These are phyloP conservation scores for Sisymbrium altissimum DNA, from an alignment of 345 rosid species.

Conservation along the genomic window DNA sequence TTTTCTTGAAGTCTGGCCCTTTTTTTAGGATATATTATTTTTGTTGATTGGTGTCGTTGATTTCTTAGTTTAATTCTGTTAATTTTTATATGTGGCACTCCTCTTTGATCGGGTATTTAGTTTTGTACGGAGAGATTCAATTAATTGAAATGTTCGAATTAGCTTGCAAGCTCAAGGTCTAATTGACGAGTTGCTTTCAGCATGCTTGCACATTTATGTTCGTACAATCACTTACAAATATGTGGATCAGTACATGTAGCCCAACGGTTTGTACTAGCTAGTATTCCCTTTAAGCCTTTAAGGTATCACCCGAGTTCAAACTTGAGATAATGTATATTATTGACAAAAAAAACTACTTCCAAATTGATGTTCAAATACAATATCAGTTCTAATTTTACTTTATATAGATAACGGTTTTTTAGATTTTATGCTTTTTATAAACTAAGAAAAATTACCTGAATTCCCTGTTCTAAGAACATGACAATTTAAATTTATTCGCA, in stretches of 20 bases:
- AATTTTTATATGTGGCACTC: slow-evolving; percentile 23
- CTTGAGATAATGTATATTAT: neutral
- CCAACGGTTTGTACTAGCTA: neutral
- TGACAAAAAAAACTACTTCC: neutral
- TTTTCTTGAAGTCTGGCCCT: slow-evolving; percentile 11
- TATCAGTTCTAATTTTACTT: neutral
- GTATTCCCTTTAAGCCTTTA: neutral
- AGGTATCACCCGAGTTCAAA: neutral
- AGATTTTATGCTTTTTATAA: neutral
- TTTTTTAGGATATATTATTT: slow-evolving; percentile 6
- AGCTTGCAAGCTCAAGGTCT: neutral
- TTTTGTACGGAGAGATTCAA: neutral
- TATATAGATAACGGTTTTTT: neutral
- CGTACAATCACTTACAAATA: neutral
- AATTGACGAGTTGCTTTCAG: slow-evolving; percentile 4
- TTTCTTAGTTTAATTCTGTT: slow-evolving; percentile 23
- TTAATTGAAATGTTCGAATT: neutral
- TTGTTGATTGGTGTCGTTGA: slow-evolving; percentile 10
- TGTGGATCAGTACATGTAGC: neutral
- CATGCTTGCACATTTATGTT: neutral
- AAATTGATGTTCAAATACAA: neutral
- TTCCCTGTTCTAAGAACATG: too few species aligned
- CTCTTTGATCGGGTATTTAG: slow-evolving; percentile 22
- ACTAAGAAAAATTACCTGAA: neutral
- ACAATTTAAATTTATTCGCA: neutral